Base-by-base conservation (phyloP, 495 filamentous ascomycete genomes). In the Evernia prunastri region DNA sequence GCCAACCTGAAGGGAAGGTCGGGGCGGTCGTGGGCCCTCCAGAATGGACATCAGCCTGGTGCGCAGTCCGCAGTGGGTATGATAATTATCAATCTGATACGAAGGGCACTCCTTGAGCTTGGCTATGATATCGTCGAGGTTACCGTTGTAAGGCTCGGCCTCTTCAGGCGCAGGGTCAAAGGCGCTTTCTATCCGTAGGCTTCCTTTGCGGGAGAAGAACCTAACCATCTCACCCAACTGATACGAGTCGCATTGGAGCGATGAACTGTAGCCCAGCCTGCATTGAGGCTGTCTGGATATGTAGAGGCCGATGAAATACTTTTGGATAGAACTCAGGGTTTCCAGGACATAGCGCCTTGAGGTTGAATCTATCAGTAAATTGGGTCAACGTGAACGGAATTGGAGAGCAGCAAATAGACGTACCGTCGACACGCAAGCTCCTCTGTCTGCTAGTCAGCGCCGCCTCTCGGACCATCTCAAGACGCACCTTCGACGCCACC, bases 191-290 rank as follows among this genome's bases (percentile, higher is more conserved):
- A 80, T 49, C 17, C 71, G 68, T 27, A 82, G 65, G 0, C 70
- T 79, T 15, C 74, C 75, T 27, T 74, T 70, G 33, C 72, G 78
- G 7, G 80, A 70, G 33, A 96, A 86, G 72, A 95, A 96, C 45
- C 89, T 87, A 65, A 89, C 75, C 80, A 91, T 91, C 74, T 95
- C 89, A 20, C 91, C 91, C 0, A 95, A 80, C 69, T 96, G 90
- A 72, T 90, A 96, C 8, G 87, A 84, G 73, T 96, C 91, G 72
- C 91, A 96, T 65, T 87, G 82, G 20, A 80, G 76, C 45, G 84
- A 88, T 42, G 86, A 86, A 63, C 87, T 88, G 70, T 93, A 91
- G 45, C 88, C 89, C 0, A 88, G 82, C 61, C 85, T 86, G 73
- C 91, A 96, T 8, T 79, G 80, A 27, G 76, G 69, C 47, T 82